Percentiles rank a stretch among this genome's conserved stretches.
These are phyloP conservation scores for Gynochthodes officinalis DNA, from an alignment of 257 asterid genomes.

Conservation along the genomic window DNA sequence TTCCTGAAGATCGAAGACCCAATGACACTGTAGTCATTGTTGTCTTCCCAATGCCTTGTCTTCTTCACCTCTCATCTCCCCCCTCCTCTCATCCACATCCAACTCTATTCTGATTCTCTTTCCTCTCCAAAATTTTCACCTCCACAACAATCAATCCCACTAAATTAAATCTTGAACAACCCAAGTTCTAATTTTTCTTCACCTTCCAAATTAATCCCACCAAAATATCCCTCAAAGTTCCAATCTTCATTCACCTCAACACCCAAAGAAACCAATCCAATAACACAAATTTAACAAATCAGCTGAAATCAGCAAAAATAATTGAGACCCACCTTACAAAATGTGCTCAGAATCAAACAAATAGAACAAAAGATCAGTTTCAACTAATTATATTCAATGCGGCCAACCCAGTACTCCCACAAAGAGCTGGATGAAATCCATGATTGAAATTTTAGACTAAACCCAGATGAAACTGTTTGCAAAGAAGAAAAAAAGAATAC, in stretches of 20 bases:
- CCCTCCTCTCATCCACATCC: constrained; percentile 20
- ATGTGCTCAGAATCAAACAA: constrained; percentile 6
- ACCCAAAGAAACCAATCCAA: constrained; percentile 5
- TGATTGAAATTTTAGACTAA: constrained; percentile 13
- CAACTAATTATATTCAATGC: not conserved
- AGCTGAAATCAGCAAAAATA: constrained; percentile 11
- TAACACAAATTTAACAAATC: constrained; percentile 3
- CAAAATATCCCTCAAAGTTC: constrained; percentile 12
- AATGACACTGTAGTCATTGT: constrained; percentile 89
- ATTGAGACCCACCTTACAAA: constrained; percentile 17
- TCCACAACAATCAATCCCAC: not conserved
- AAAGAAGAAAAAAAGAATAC: not conserved
- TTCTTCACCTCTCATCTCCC: constrained; percentile 46
- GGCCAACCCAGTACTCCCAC: not conserved
- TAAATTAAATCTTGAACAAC: not conserved
- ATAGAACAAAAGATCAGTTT: not conserved
- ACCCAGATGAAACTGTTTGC: constrained; percentile 14
- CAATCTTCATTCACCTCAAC: not conserved
- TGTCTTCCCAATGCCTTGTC: constrained; percentile 46
- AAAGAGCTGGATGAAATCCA: not conserved
- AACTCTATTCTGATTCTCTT: not conserved
- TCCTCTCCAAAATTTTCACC: not conserved
- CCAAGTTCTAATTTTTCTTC: not conserved
- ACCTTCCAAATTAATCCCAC: not conserved
- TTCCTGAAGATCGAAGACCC: constrained; percentile 96